Base-by-base conservation (phyloP, 139 green algal species). In the Edaphochlamys debaryana region DNA sequence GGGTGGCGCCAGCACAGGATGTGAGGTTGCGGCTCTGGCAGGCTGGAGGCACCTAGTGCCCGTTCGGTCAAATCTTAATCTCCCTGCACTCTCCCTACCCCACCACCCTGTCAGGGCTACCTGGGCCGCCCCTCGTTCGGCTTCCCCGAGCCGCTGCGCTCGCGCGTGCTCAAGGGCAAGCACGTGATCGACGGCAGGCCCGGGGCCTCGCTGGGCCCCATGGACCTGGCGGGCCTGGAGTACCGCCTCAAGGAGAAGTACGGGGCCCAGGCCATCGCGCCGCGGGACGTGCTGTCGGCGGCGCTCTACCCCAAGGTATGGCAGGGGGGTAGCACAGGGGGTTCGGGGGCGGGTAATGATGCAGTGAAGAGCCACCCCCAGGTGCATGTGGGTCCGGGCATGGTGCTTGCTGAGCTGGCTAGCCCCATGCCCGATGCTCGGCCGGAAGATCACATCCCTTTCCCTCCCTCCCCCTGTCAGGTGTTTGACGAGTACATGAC, bases 61-160 rank as follows among this genome's bases (percentile, higher is more conserved):
- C n/a, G n/a, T n/a, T n/a, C n/a, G n/a, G n/a, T 6, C 60, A 13
- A 2, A 38, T 38, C 60, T 30, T 37, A 6, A 68, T 37, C 37
- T 3, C 66, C 2, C 4, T 9, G 20, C 4, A 29, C 29, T 2
- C 36, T 19, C 34, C n/a, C n/a, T n/a, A n/a, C n/a, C n/a, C n/a
- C n/a, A n/a, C n/a, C n/a, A n/a, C n/a, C n/a, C n/a, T n/a, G n/a
- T n/a, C n/a, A 86, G 85, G 93, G 93, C 64, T 95, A 95, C 81
- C 86, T 96, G 17, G 93, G 93, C 22, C 91, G 95, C 64, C 93
- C 93, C 7, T 79, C 90, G 19, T 85, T 90, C 50, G 96, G 95
- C 34, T 98, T 98, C 92, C 96, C 96, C 17, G 95, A 98, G 89
- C 95, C 95, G 5, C 87, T 98, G 64, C 89, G 93, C 63, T 88